Conservation (phyloP, 805 yeast species). For the Pichia deserticola region DNA sequence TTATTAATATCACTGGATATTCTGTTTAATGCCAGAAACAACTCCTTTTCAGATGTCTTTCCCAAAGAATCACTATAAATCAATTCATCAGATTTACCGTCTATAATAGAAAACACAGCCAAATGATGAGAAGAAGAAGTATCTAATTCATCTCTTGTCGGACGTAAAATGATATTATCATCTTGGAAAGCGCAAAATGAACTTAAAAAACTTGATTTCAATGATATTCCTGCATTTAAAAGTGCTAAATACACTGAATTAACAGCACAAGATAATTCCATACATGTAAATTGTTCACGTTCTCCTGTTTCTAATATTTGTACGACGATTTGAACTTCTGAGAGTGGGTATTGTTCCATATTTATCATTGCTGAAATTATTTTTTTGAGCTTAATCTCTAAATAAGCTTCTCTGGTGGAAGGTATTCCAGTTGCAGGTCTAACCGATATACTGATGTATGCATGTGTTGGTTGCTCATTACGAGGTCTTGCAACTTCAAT, state of each 20-base stretch:
- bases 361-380: slow-evolving; percentile 55
- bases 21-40: slow-evolving; percentile 44
- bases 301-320: slow-evolving; percentile 56
- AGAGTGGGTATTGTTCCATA: slow-evolving; percentile 68
- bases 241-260: slow-evolving; percentile 72
- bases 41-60: slow-evolving; percentile 47
- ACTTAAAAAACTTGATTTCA: slow-evolving; percentile 56
- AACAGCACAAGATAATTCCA: slow-evolving; percentile 58
- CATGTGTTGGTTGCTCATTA: slow-evolving; percentile 76
- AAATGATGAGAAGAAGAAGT: slow-evolving; percentile 54
- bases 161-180: slow-evolving; percentile 34
- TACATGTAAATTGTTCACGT: slow-evolving; percentile 23
- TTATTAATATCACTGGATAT: slow-evolving; percentile 42
- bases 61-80: slow-evolving; percentile 73
- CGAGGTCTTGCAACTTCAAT: slow-evolving; percentile 66
- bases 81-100: slow-evolving; percentile 45
- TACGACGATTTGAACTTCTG: slow-evolving; percentile 60
- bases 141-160: slow-evolving; percentile 37
- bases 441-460: slow-evolving; percentile 70
- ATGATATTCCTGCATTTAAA: slow-evolving; percentile 70
- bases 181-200: slow-evolving; percentile 30
- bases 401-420: slow-evolving; percentile 59
- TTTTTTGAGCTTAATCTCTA: slow-evolving; percentile 64
- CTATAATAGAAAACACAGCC: slow-evolving; percentile 49
- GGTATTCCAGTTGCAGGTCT: slow-evolving; percentile 75